Evolutionary conservation across 192 early-diverging fungal species (phyloP).

Genomic region (Podila epigama): DNA sequence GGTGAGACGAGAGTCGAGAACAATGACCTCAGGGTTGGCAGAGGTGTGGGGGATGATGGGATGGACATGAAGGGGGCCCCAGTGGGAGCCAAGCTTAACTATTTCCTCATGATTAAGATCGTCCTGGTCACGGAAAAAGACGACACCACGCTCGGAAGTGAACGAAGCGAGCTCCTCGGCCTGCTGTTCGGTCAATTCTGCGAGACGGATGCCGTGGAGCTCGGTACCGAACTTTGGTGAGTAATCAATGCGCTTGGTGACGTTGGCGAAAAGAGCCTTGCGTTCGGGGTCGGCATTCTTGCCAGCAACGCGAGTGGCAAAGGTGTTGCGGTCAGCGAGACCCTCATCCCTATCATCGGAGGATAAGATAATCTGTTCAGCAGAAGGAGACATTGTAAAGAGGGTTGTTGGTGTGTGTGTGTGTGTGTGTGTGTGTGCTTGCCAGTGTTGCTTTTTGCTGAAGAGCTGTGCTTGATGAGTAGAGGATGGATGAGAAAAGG

Average conservation of each 20-base stretch:
- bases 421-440: not conserved
- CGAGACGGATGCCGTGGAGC: conserved; percentile 64
- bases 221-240: conserved; percentile 72
- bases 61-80: conserved; percentile 50
- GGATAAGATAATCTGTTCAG: conserved; percentile 31
- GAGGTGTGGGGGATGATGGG: conserved; percentile 25
- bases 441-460: conserved; percentile 1
- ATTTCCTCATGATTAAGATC: conserved; percentile 60
- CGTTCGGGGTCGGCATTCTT: conserved; percentile 61
- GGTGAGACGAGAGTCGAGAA: conserved; percentile 38
- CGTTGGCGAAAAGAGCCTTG: conserved; percentile 59
- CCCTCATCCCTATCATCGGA: conserved; percentile 20
- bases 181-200: conserved; percentile 66
- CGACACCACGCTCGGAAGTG: conserved; percentile 71
- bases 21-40: conserved; percentile 37
- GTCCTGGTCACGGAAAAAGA: conserved; percentile 75
- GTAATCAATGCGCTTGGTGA: conserved; percentile 62
- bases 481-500: not conserved
- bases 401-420: conserved; percentile 8
- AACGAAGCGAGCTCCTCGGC: conserved; percentile 67
- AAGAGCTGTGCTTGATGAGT: not conserved
- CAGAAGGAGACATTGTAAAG: conserved; percentile 33
- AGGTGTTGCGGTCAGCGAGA: conserved; percentile 44
- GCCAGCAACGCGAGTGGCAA: conserved; percentile 47
- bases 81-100: conserved; percentile 58